Conservation (phyloP, 768 basidiomycete species). For the Lentinula lateritia region DNA sequence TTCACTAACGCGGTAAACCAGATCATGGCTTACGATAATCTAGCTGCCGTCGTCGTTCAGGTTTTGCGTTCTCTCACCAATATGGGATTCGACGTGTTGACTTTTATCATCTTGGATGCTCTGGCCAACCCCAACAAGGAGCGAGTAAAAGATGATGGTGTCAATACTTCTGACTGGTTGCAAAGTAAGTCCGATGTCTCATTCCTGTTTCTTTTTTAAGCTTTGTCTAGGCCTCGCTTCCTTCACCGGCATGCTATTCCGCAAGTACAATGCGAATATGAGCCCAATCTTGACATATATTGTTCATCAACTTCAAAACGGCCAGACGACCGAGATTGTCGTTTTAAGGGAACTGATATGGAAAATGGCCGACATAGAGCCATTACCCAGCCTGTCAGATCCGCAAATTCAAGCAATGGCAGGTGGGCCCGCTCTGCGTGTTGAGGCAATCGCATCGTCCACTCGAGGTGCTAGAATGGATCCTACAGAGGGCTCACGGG, state of each 20-base stretch:
- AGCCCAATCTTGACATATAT: conserved; percentile 85
- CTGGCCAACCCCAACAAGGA: conserved; percentile 78
- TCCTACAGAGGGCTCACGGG: conserved; percentile 55
- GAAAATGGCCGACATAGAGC: conserved; percentile 94
- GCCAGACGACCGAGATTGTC: conserved; percentile 81
- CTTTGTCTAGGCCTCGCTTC: conserved; percentile 69
- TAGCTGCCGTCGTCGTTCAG: conserved; percentile 85
- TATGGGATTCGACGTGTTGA: conserved; percentile 91
- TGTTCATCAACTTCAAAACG: conserved; percentile 81
- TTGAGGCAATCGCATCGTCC: conserved; percentile 80
- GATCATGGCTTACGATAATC: conserved; percentile 94
- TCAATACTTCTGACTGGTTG: conserved; percentile 86
- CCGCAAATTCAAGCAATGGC: conserved; percentile 87
- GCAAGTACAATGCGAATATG: conserved; percentile 79
- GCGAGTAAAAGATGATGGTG: conserved; percentile 87
- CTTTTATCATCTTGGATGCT: conserved; percentile 83
- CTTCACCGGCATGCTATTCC: conserved; percentile 89
- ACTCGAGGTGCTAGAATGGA: conserved; percentile 73
- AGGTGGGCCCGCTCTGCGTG: conserved; percentile 80
- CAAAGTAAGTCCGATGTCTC: conserved; percentile 62
- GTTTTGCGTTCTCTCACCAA: conserved; percentile 84
- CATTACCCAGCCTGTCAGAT: conserved; percentile 84
- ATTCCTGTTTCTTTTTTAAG: conserved; percentile 8
- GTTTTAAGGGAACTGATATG: conserved; percentile 90
- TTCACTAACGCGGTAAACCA: conserved; percentile 88